A percentile compares a stretch with the other conserved stretches of the same genome.
phyloP scores from a whole-genome alignment of 2,329 filamentous ascomycete genomes.

The Torrubiellomyces zombiae region DNA sequence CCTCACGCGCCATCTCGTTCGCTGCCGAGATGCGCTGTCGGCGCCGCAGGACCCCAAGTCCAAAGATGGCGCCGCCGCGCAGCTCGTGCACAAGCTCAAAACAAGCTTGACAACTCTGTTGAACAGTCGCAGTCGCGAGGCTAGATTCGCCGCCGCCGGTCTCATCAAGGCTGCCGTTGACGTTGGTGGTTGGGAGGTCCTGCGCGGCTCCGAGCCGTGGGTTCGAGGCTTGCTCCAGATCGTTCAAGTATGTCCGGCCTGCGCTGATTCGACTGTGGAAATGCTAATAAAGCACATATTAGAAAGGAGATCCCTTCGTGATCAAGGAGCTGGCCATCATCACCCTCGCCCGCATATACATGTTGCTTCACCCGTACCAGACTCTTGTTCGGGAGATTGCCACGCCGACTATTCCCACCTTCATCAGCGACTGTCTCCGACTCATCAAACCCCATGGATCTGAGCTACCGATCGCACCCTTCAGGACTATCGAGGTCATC shows the following conservation, averaged over 20 bases:
- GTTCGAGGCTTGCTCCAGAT: slow-evolving; percentile 59
- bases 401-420: slow-evolving; percentile 61
- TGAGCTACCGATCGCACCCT: slow-evolving; percentile 15
- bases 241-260: slow-evolving; percentile 41
- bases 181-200: slow-evolving; percentile 66
- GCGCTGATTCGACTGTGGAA: slow-evolving; percentile 7
- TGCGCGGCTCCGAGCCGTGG: slow-evolving; percentile 60
- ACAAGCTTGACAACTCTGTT: slow-evolving; percentile 63
- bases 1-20: slow-evolving; percentile 43
- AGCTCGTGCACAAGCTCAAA: slow-evolving; percentile 69
- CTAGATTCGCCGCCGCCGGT: slow-evolving; percentile 61
- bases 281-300: too few species aligned
- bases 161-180: slow-evolving; percentile 71
- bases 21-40: slow-evolving; percentile 45
- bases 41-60: slow-evolving; percentile 41
- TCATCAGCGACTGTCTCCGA: slow-evolving; percentile 56
- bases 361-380: slow-evolving; percentile 64
- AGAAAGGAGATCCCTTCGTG: slow-evolving; percentile 63
- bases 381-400: slow-evolving; percentile 77
- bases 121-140: slow-evolving; percentile 57
- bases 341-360: slow-evolving; percentile 68
- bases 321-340: slow-evolving; percentile 65
- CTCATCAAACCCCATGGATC: slow-evolving; percentile 33
- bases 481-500: slow-evolving; percentile 45
- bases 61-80: slow-evolving; percentile 41